Percentiles rank a stretch among this genome's conserved stretches.
phyloP scores from a whole-genome alignment of 2,329 filamentous ascomycete species.

The Alternaria sp. region DNA sequence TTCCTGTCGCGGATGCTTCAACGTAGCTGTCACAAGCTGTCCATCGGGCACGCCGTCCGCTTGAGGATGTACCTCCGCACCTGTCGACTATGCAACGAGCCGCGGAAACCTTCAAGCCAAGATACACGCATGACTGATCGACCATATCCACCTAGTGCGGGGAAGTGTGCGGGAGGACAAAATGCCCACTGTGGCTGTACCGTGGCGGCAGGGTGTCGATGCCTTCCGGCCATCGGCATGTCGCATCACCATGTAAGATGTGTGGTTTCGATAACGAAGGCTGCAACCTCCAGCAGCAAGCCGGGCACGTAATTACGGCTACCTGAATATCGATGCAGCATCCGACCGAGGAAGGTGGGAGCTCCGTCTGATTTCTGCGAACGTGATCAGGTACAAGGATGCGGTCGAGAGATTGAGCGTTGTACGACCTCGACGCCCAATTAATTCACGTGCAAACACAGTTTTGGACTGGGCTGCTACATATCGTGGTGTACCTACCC shows the following conservation, averaged over 20 bases:
- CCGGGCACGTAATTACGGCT: background rate
- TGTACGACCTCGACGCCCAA: background rate
- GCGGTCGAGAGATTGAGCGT: background rate
- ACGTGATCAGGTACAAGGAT: slow-evolving; percentile 1
- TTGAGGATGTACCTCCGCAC: slow-evolving; percentile 16
- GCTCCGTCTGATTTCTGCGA: background rate
- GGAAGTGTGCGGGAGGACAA: slow-evolving; percentile 31
- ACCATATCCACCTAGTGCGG: slow-evolving; percentile 23
- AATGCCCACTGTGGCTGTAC: slow-evolving; percentile 24
- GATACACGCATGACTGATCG: slow-evolving; percentile 10
- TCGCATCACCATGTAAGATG: slow-evolving; percentile 9
- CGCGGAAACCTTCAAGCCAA: slow-evolving; percentile 9
- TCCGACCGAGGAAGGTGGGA: background rate
- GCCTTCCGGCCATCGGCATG: slow-evolving; percentile 15
- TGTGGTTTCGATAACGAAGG: background rate
- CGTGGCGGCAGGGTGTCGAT: slow-evolving; percentile 17
- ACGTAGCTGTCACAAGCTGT: slow-evolving; percentile 30
- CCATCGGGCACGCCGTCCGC: slow-evolving; percentile 22
- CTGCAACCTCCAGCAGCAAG: background rate
- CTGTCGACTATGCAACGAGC: slow-evolving; percentile 18
- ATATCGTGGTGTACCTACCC: background rate
- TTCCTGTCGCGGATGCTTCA: slow-evolving; percentile 24
- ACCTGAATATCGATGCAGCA: background rate
- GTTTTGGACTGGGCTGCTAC: background rate
- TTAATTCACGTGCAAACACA: background rate